Base-by-base conservation (phyloP, 768 basidiomycete genomes). In the Hypholoma fasciculare region DNA sequence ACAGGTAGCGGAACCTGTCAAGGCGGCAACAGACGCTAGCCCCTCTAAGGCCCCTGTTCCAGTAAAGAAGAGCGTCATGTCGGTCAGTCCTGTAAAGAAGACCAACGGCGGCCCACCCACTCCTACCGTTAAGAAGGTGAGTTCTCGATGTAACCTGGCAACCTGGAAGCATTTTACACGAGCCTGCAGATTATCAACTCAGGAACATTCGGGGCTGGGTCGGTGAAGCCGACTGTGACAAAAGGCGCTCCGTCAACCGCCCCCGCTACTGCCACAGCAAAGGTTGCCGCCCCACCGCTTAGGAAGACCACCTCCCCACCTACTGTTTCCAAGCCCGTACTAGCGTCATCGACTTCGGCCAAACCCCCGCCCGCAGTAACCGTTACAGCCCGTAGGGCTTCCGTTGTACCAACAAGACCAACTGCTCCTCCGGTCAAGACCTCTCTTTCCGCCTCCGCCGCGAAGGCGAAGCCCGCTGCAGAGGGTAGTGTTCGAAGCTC, bases 91-190 rank as follows among this genome's bases (percentile, higher is more conserved):
- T 42, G 64, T 76, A 23, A 73, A 71, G 51, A 88, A 84, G 73
- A 58, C 76, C 20, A 76, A 76, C 51, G 79, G 73, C 63, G 76
- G 73, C 34, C 78, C 84, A 36, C 72, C 82, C 42, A 82, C 85
- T 17, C 79, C 83, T 55, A 69, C 78, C 9, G 86, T 86, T 48
- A 92, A 89, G 76, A 91, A 88, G 82, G 91, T 87, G 44, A 54
- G 67, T 58, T 14, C 14, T 49, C 30, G 50, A 20, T 50, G 48
- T 43, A 52, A 30, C 40, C 9, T 30, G n/a, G 37, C 60, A 49
- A 23, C 50, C 27, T 27, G 42, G 56, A 40, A 16, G 17, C 20
- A 27, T 48, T 51, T 64, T 48, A 61, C 56, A 57, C 39, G 14
- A 50, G 14, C 49, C 67, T 62, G 39, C 67, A 90, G 89, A 80